Evolutionary conservation across 2,329 filamentous ascomycete genomes (phyloP).

Genomic region (Penicillium sclerotiorum): DNA sequence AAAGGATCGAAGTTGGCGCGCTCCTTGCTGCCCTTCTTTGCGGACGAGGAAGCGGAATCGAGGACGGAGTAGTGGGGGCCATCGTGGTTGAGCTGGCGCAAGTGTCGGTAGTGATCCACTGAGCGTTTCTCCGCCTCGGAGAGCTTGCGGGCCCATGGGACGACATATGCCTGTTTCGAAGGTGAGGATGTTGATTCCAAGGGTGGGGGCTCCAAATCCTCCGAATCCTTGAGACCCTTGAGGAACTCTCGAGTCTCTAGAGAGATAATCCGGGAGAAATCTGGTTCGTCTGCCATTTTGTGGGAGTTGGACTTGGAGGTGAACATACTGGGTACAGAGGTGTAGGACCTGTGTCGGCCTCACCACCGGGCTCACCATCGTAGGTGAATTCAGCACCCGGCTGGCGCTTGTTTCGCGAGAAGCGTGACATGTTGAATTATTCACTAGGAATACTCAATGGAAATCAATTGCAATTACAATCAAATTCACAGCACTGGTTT

Average conservation of each 20-base stretch:
- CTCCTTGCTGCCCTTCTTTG: constrained; percentile 48
- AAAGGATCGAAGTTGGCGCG: constrained; percentile 62
- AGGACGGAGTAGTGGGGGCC: constrained; percentile 63
- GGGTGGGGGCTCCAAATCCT: neutral
- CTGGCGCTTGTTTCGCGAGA: constrained; percentile 41
- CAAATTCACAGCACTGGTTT: too few species aligned
- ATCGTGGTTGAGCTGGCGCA: constrained; percentile 60
- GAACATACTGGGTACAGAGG: constrained; percentile 51
- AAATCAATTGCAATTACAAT: too few species aligned
- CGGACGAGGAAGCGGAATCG: constrained; percentile 39
- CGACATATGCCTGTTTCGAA: constrained; percentile 40
- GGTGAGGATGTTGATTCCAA: neutral
- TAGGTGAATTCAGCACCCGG: constrained; percentile 47
- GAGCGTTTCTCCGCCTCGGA: constrained; percentile 48
- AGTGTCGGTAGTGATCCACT: constrained; percentile 53
- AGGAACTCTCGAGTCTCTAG: too few species aligned
- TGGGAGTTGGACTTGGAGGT: neutral
- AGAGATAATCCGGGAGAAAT: too few species aligned
- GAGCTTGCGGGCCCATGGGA: constrained; percentile 37
- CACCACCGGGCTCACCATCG: constrained; percentile 42
- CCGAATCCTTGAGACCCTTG: too few species aligned
- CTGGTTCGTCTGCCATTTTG: too few species aligned
- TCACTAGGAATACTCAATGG: too few species aligned
- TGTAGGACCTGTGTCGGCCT: constrained; percentile 48
- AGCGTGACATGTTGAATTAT: constrained; percentile 51